A percentile compares a stretch with the other conserved stretches of the same genome.
Conservation (phyloP, 345 rosid genomes). For the Cardamine resedifolia region DNA sequence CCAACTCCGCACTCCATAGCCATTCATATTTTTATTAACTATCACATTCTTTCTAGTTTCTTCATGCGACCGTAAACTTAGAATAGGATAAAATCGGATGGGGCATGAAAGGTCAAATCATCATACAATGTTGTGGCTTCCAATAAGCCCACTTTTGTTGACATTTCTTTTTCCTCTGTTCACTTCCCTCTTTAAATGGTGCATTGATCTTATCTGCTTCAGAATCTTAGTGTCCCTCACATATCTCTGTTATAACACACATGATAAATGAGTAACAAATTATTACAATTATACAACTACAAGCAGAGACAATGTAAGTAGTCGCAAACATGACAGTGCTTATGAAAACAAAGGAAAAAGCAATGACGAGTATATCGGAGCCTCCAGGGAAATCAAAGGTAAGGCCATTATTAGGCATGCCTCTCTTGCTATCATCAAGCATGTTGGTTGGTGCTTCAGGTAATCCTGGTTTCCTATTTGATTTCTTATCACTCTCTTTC, state of each 20-base stretch:
- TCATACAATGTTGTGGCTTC: slow-evolving; percentile 9
- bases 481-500: slow-evolving; percentile 64
- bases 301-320: slow-evolving; percentile 51
- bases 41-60: background rate
- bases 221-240: background rate
- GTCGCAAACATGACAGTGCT: slow-evolving; percentile 90
- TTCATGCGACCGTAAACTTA: background rate
- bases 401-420: slow-evolving; percentile 69
- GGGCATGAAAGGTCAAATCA: background rate
- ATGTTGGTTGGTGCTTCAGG: slow-evolving; percentile 90
- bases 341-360: slow-evolving; percentile 70
- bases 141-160: slow-evolving; percentile 22
- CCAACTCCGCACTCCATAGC: background rate
- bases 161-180: slow-evolving; percentile 9
- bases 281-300: background rate
- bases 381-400: slow-evolving; percentile 81
- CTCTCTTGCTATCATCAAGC: slow-evolving; percentile 89
- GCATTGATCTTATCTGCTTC: slow-evolving; percentile 10
- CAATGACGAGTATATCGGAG: slow-evolving; percentile 60
- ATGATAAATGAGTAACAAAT: slow-evolving; percentile 6
- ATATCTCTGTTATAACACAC: background rate
- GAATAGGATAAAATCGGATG: background rate
- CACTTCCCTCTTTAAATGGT: slow-evolving; percentile 5
- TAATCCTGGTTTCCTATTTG: slow-evolving; percentile 68
- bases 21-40: background rate